Percentiles rank a stretch among this genome's conserved stretches.
These are phyloP conservation scores for Backusella parvicylindrica DNA, from an alignment of 192 early-diverging fungal species.

Conservation along the genomic window DNA sequence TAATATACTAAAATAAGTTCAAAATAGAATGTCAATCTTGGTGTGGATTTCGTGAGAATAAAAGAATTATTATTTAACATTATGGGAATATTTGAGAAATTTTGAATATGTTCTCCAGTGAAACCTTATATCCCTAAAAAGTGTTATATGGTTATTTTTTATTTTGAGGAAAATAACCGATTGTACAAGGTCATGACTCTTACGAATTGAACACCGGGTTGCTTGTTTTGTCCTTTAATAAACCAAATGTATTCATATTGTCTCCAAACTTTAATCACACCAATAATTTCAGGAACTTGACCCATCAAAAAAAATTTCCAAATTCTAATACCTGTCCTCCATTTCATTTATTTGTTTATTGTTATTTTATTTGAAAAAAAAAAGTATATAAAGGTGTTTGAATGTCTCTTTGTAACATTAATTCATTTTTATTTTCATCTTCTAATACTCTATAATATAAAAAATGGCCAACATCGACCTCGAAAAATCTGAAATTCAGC, in stretches of 20 bases:
- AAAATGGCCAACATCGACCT: neutral
- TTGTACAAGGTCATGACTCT: neutral
- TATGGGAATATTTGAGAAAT: neutral
- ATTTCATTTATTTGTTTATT: neutral
- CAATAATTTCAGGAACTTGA: neutral
- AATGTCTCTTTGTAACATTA: neutral
- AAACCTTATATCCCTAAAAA: neutral
- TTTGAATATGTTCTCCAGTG: neutral
- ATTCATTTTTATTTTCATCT: neutral
- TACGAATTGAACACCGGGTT: neutral
- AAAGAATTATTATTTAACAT: neutral
- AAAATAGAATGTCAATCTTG: neutral
- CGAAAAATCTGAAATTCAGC: constrained; percentile 12
- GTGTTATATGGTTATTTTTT: neutral
- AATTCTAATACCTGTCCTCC: neutral
- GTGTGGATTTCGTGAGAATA: neutral
- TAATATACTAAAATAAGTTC: neutral
- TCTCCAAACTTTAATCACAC: neutral
- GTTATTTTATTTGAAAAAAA: neutral
- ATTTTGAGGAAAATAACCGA: neutral
- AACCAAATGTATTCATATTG: neutral
- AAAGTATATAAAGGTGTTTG: neutral
- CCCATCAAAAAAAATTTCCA: neutral
- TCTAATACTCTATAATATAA: neutral
- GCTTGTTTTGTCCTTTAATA: neutral